Evolutionary conservation across 768 basidiomycete species (phyloP), one percentile per base, ranked within the genome.

Genomic region (Tulasnella sp.): DNA sequence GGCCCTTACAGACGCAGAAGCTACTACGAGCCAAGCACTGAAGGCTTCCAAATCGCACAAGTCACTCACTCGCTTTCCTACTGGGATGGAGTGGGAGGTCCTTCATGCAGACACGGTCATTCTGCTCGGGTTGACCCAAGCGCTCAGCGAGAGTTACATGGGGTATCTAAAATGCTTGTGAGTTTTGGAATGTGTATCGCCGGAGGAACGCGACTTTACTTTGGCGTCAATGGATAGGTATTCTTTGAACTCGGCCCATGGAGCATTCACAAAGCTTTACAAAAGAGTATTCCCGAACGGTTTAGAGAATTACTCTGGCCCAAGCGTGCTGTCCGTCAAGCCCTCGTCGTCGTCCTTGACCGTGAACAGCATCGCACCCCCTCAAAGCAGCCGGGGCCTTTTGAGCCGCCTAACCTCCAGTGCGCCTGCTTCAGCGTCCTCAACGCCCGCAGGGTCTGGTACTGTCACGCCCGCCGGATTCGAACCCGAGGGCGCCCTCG

Each of bases 1-100:
- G 25, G 85, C 86, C 77, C 86, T 94, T 1, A 83, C 86, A 0
- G 82, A 85, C 1, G 88, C 92, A 0, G 90, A 92, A 79, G 87
- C 88, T 0, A 88, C 87, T 3, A 86, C 91, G 0, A 88, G 87
- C 80, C 89, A 86, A 76, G 86, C 87, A 70, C 82, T 83, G 74
- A 85, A 84, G 79, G 67, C 79, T 72, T 82, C 83, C 77, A 84
- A 85, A 82, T 80, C 80, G 73, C 83, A 68, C 45, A 80, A 77
- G 68, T 80, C 79, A 31, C 71, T 64, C 36, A 79, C 78, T 11
- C 83, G 85, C 25, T 92, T 91, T 80, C 81, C 86, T 3, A 83
- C 90, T 1, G 92, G 91, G 8, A 81, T 90, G 9, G 92, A 94
- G 79, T 94, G 89, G 87, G 93, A 94, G 79, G 86, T 94, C 49